Evolutionary conservation across 2,329 filamentous ascomycete genomes (phyloP).

Genomic region (Hypomyces rosellus): DNA sequence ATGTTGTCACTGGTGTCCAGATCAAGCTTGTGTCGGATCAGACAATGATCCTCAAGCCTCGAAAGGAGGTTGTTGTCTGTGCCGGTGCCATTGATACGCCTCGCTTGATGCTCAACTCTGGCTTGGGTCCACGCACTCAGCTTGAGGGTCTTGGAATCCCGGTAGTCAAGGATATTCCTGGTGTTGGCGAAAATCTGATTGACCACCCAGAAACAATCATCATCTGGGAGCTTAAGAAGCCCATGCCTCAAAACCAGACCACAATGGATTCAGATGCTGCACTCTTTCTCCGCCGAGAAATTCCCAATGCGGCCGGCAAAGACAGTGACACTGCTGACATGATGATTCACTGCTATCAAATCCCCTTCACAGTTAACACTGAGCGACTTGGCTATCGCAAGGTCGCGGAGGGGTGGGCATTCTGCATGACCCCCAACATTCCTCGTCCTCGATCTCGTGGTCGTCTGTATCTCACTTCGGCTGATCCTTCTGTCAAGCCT

Average conservation of each 20-base stretch:
- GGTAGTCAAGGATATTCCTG: slow-evolving; percentile 51
- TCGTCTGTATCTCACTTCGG: slow-evolving; percentile 68
- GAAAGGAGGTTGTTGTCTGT: slow-evolving; percentile 70
- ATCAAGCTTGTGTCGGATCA: slow-evolving; percentile 53
- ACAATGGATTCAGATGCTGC: slow-evolving; percentile 89
- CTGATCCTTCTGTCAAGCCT: slow-evolving; percentile 70
- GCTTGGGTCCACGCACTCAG: slow-evolving; percentile 49
- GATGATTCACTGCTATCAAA: slow-evolving; percentile 98
- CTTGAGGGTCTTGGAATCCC: slow-evolving; percentile 47
- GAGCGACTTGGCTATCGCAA: slow-evolving; percentile 64
- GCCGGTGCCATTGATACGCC: slow-evolving; percentile 80
- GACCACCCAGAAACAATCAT: slow-evolving; percentile 57
- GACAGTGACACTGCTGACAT: slow-evolving; percentile 76
- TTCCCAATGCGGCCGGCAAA: slow-evolving; percentile 56
- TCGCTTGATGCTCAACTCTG: slow-evolving; percentile 54
- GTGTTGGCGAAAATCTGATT: slow-evolving; percentile 55
- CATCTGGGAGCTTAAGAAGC: slow-evolving; percentile 72
- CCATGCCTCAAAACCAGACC: slow-evolving; percentile 69
- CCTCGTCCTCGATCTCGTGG: slow-evolving; percentile 74
- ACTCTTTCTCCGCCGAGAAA: slow-evolving; percentile 77
- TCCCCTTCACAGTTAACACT: slow-evolving; percentile 86
- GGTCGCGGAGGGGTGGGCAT: slow-evolving; percentile 65
- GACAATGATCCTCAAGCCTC: slow-evolving; percentile 53
- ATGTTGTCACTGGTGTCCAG: slow-evolving; percentile 67
- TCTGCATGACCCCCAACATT: slow-evolving; percentile 93